Conservation (phyloP, 352 stramenopile species). For the Globisporangium spinosum region DNA sequence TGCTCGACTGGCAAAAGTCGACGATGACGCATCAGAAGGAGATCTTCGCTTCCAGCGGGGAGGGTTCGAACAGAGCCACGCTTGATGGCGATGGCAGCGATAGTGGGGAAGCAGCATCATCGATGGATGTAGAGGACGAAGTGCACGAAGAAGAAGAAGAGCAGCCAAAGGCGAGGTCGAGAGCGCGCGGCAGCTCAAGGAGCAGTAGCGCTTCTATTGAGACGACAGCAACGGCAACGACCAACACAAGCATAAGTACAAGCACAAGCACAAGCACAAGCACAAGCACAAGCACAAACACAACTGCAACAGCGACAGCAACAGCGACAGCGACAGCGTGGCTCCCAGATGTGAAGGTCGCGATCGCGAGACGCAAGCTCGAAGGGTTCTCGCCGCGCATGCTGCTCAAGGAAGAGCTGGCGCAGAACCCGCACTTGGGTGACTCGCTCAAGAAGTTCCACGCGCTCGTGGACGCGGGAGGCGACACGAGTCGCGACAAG, state of each 20-base stretch:
- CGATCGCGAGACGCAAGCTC: conserved; percentile 69
- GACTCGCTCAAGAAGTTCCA: conserved; percentile 57
- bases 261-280: no score
- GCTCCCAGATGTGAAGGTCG: conserved; percentile 77
- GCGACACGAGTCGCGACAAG: conserved; percentile 13
- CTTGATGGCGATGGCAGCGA: conserved; percentile 2
- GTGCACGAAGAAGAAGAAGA: neutral
- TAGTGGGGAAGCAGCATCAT: conserved; percentile 13
- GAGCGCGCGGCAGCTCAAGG: neutral
- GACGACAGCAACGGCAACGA: conserved; percentile 1
- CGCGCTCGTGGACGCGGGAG: conserved; percentile 42
- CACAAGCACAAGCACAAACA: no score
- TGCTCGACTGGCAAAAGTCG: conserved; percentile 88
- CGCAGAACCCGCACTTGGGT: conserved; percentile 63
- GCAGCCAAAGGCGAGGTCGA: conserved; percentile 12
- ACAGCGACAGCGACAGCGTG: conserved; percentile 36
- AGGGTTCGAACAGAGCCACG: conserved; percentile 9
- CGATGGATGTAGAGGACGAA: conserved; percentile 30
- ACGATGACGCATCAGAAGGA: conserved; percentile 57
- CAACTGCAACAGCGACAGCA: neutral
- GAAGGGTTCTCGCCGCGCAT: conserved; percentile 63
- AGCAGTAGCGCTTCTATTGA: conserved; percentile 1
- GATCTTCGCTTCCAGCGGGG: conserved; percentile 36
- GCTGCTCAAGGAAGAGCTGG: conserved; percentile 70
- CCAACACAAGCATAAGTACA: no score